A percentile compares a stretch with the other conserved stretches of the same genome.
These are phyloP conservation scores for Graphium sp. DNA, from an alignment of 2,329 filamentous ascomycete genomes.

Conservation along the genomic window DNA sequence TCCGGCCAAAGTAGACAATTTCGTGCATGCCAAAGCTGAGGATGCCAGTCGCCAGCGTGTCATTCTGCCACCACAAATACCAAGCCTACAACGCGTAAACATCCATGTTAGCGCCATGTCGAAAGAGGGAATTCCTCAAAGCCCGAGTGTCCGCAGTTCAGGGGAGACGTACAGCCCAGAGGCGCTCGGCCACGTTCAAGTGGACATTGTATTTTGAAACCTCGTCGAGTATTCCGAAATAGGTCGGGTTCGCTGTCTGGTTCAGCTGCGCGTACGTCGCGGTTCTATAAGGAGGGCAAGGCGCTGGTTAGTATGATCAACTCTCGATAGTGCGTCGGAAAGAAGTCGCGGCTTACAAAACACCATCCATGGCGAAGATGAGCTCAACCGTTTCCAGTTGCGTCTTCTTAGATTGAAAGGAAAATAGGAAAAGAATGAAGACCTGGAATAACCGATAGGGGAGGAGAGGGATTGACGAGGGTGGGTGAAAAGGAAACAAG, in stretches of 20 bases:
- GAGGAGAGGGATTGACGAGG: no score
- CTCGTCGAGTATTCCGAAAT: constrained; percentile 43
- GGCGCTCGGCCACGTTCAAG: constrained; percentile 70
- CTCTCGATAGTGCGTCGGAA: no score
- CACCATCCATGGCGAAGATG: no score
- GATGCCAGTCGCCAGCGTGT: constrained; percentile 88
- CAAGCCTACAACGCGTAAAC: constrained; percentile 37
- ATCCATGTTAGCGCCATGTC: constrained; percentile 4
- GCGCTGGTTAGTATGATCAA: constrained; percentile 2
- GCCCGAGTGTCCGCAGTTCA: constrained; percentile 4
- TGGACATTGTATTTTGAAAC: constrained; percentile 62
- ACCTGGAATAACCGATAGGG: no score
- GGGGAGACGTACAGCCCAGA: constrained; percentile 57
- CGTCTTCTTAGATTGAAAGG: no score
- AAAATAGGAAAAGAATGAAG: no score
- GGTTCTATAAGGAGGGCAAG: constrained; percentile 23
- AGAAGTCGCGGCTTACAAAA: no score
- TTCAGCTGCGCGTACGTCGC: constrained; percentile 29
- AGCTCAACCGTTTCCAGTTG: no score
- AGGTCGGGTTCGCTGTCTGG: constrained; percentile 27
- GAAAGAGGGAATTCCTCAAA: not conserved
- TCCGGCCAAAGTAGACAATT: constrained; percentile 82
- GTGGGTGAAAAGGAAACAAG: no score
- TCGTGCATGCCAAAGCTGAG: constrained; percentile 97
- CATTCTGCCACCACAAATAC: constrained; percentile 98